Evolutionary conservation across 2,329 filamentous ascomycete genomes (phyloP).

Genomic region (Neofusicoccum parvum): DNA sequence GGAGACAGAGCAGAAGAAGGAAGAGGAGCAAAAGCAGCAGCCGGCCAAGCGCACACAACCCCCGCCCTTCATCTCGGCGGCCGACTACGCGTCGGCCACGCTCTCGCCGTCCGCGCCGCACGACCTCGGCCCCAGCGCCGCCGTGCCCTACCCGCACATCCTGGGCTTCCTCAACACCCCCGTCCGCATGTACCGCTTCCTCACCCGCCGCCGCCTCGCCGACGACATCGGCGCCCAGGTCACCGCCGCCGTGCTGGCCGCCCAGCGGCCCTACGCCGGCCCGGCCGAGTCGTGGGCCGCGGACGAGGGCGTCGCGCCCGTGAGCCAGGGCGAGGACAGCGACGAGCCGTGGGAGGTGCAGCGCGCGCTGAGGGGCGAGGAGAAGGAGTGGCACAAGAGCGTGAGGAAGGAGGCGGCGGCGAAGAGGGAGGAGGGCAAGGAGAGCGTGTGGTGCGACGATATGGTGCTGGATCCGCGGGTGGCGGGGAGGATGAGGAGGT

Average conservation of each 20-base stretch:
- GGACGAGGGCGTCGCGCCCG: slow-evolving; percentile 32
- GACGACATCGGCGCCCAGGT: slow-evolving; percentile 87
- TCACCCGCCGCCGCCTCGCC: slow-evolving; percentile 81
- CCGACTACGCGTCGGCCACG: slow-evolving; percentile 68
- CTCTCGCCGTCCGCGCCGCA: slow-evolving; percentile 68
- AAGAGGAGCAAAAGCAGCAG: slow-evolving; percentile 38
- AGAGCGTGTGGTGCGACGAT: slow-evolving; percentile 72
- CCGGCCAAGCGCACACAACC: slow-evolving; percentile 59
- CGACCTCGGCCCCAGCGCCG: slow-evolving; percentile 71
- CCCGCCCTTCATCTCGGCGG: slow-evolving; percentile 70
- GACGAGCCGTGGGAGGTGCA: slow-evolving; percentile 60
- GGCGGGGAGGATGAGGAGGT: slow-evolving; percentile 76
- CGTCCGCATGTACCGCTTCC: slow-evolving; percentile 80
- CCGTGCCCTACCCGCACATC: slow-evolving; percentile 82
- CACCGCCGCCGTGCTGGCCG: slow-evolving; percentile 76
- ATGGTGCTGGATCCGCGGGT: slow-evolving; percentile 78
- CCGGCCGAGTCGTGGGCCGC: slow-evolving; percentile 24
- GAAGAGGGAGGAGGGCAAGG: slow-evolving; percentile 51
- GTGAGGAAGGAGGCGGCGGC: slow-evolving; percentile 56
- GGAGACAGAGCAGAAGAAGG: slow-evolving; percentile 34
- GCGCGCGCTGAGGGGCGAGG: slow-evolving; percentile 67
- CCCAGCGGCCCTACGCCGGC: slow-evolving; percentile 49
- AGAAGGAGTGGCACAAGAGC: slow-evolving; percentile 83
- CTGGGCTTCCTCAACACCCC: slow-evolving; percentile 92
- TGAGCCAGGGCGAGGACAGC: slow-evolving; percentile 29